These are phyloP conservation scores for Colletotrichum karsti DNA, from an alignment of 2,329 filamentous ascomycete genomes.

Conservation along the genomic window DNA sequence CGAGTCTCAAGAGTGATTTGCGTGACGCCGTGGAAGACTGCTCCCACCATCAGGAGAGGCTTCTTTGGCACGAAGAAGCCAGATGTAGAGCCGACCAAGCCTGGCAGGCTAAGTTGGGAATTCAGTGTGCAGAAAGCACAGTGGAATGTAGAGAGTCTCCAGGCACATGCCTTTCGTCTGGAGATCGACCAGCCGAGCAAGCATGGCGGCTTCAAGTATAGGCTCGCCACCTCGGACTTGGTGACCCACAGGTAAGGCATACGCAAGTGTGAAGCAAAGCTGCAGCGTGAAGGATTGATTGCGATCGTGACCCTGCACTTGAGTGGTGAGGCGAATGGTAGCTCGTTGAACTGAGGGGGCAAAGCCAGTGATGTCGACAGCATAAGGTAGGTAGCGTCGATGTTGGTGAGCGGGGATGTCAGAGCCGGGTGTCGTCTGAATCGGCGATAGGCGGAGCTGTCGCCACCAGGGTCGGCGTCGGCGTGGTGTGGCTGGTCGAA, in stretches of 20 bases:
- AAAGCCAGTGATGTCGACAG: neutral
- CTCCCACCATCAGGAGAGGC: too few relatives aligned
- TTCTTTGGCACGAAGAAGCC: neutral
- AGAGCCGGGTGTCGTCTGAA: neutral
- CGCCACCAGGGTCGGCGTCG: neutral
- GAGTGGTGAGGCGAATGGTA: neutral
- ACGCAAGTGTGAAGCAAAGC: neutral
- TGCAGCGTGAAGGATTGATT: neutral
- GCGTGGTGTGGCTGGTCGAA: neutral
- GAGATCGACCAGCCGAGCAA: too few relatives aligned
- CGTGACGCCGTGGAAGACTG: too few relatives aligned
- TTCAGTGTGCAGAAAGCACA: neutral
- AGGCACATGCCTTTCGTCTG: too few relatives aligned
- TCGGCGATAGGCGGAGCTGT: neutral
- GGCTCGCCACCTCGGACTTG: neutral
- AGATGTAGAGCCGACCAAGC: neutral
- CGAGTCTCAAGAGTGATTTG: too few relatives aligned
- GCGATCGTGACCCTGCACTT: neutral
- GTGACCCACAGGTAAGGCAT: neutral
- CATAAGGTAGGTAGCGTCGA: neutral
- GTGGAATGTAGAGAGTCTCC: neutral
- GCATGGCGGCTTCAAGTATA: neutral
- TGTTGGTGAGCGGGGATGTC: neutral
- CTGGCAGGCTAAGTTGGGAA: neutral
- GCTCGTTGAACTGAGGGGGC: neutral